These are phyloP conservation scores for Rhizopogon roseolus DNA, from an alignment of 768 basidiomycete genomes.

Conservation along the genomic window DNA sequence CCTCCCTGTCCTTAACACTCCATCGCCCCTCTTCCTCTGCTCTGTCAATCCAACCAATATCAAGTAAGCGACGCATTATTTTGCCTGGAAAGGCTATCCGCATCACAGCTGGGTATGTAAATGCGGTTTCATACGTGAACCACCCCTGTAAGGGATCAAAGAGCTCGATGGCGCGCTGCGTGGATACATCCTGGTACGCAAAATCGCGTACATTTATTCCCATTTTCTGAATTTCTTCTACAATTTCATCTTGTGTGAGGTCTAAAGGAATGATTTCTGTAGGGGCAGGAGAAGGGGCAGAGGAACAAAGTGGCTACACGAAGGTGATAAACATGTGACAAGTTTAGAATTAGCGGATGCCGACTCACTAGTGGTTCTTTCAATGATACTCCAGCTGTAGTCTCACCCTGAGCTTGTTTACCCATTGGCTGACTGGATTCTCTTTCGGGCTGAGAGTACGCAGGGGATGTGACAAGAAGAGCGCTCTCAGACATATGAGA, in stretches of 20 bases:
- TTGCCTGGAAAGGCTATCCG: slow-evolving; percentile 18
- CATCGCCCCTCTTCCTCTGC: slow-evolving; percentile 19
- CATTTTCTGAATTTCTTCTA: slow-evolving; percentile 22
- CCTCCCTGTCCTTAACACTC: slow-evolving; percentile 20
- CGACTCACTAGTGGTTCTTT: slow-evolving; percentile 13
- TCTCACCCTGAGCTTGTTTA: slow-evolving; percentile 23
- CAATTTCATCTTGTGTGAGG: slow-evolving; percentile 29
- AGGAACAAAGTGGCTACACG: slow-evolving; percentile 9
- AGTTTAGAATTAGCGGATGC: neutral
- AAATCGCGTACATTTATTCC: slow-evolving; percentile 30
- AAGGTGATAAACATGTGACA: neutral
- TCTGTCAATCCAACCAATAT: slow-evolving; percentile 23
- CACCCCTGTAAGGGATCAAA: slow-evolving; percentile 27
- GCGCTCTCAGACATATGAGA: slow-evolving; percentile 8
- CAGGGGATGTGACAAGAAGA: slow-evolving; percentile 7
- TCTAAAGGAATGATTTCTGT: slow-evolving; percentile 28
- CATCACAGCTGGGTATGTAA: slow-evolving; percentile 14
- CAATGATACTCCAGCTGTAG: slow-evolving; percentile 4
- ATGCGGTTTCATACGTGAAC: slow-evolving; percentile 23
- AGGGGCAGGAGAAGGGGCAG: slow-evolving; percentile 27
- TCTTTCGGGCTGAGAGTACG: slow-evolving; percentile 17
- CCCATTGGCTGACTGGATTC: slow-evolving; percentile 21
- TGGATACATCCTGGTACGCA: slow-evolving; percentile 17
- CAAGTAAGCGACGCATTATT: slow-evolving; percentile 23
- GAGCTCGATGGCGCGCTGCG: slow-evolving; percentile 17